These are phyloP conservation scores for Colletotrichum chrysophilum DNA, from an alignment of 2,329 filamentous ascomycete genomes.

Conservation along the genomic window DNA sequence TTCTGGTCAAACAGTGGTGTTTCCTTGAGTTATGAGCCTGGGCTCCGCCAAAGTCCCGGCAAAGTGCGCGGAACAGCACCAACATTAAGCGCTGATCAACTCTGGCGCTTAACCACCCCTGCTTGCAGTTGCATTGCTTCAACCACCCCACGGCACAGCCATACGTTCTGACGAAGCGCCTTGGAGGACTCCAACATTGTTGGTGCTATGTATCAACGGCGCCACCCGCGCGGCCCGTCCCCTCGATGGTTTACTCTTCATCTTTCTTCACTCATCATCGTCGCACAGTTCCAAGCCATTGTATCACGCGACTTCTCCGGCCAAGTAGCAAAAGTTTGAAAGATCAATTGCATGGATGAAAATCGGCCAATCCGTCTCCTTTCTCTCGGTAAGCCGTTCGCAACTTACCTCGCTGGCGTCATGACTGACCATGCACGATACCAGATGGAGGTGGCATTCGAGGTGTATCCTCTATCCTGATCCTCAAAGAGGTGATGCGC, in stretches of 20 bases:
- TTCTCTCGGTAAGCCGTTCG: background rate
- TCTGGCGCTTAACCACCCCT: background rate
- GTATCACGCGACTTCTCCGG: fast-evolving
- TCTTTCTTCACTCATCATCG: background rate
- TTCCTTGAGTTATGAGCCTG: fast-evolving
- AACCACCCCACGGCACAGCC: background rate
- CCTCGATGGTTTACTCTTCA: background rate
- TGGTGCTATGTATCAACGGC: background rate
- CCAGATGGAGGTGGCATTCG: slow-evolving; percentile 21
- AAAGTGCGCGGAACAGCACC: background rate
- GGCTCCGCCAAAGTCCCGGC: background rate
- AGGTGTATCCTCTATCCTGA: slow-evolving; percentile 13
- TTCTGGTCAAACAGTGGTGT: fast-evolving
- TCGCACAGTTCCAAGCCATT: fast-evolving
- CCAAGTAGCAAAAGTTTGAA: background rate
- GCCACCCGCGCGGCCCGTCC: background rate
- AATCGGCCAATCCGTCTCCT: slow-evolving; percentile 3
- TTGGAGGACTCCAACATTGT: background rate
- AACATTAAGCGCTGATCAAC: background rate
- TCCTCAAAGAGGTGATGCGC: slow-evolving; percentile 21
- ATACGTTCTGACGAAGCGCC: background rate
- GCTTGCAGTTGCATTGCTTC: background rate
- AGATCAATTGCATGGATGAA: background rate
- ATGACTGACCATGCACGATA: background rate
- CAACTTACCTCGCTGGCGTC: fast-evolving